Percentiles rank a stretch among this genome's conserved stretches.
Evolutionary conservation across 257 asterid species (phyloP).

Genomic region (Rhazya stricta): DNA sequence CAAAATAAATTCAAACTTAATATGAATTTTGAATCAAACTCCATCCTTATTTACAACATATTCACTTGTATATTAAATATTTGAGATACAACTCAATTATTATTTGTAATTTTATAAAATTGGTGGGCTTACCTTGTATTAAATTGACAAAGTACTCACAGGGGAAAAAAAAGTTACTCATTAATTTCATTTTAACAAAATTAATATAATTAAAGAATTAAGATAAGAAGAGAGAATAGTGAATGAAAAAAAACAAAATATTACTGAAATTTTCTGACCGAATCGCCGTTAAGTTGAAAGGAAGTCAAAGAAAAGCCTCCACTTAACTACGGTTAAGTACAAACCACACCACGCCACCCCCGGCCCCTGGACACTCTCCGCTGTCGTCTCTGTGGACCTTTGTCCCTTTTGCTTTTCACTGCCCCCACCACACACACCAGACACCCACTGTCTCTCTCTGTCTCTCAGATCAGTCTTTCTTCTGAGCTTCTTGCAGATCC

Average conservation of each 20-base stretch:
- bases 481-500: constrained; percentile 25
- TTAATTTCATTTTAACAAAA: no score
- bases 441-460: background rate
- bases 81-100: no score
- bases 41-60: no score
- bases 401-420: constrained; percentile 1
- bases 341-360: constrained; percentile 8
- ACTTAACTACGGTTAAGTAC: constrained; percentile 15
- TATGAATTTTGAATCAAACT: no score
- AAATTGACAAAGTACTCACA: no score
- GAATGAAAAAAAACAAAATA: background rate
- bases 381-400: constrained; percentile 9
- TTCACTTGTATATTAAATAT: no score
- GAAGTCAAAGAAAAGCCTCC: constrained; percentile 8
- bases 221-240: background rate
- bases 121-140: no score
- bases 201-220: no score
- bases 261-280: background rate
- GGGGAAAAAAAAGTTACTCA: no score
- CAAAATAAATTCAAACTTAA: no score
- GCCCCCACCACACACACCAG: background rate
- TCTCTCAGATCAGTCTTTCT: constrained; percentile 23
- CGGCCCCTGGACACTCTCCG: background rate
- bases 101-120: no score
- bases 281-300: background rate